A percentile compares a stretch with the other conserved stretches of the same genome.
phyloP scores from a whole-genome alignment of 164 flowering plant genomes.

The Stephania japonica region DNA sequence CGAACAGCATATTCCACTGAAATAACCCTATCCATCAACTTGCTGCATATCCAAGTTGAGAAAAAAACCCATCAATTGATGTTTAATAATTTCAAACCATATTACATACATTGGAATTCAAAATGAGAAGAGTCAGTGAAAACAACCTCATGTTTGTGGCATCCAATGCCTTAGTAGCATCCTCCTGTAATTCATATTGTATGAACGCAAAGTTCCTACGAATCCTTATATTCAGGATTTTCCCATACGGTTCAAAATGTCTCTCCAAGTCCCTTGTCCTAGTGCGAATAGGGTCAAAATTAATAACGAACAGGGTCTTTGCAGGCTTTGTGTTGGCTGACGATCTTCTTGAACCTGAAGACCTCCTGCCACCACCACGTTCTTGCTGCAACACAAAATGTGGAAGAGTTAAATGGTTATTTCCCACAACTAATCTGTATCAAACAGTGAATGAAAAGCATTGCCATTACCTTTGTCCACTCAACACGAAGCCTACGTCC shows the following conservation, averaged over 20 bases:
- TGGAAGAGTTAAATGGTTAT: neutral
- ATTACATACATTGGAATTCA: neutral
- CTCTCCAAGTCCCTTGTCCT: slow-evolving; percentile 82
- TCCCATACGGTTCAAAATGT: slow-evolving; percentile 97
- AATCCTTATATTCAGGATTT: slow-evolving; percentile 71
- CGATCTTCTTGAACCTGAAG: slow-evolving; percentile 59
- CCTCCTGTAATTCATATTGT: slow-evolving; percentile 85
- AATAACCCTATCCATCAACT: slow-evolving; percentile 82
- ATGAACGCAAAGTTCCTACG: slow-evolving; percentile 93
- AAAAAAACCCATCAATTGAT: neutral
- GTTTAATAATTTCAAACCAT: neutral
- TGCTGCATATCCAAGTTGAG: slow-evolving; percentile 38
- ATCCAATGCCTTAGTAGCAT: slow-evolving; percentile 72
- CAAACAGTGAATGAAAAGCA: neutral
- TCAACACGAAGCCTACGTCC: slow-evolving; percentile 96
- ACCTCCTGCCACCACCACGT: slow-evolving; percentile 58
- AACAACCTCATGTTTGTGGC: slow-evolving; percentile 48
- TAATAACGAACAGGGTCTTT: slow-evolving; percentile 91
- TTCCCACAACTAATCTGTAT: neutral
- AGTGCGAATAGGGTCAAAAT: slow-evolving; percentile 77
- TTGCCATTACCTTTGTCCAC: slow-evolving; percentile 77
- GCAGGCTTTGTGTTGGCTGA: slow-evolving; percentile 60
- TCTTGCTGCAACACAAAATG: slow-evolving; percentile 59
- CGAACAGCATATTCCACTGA: slow-evolving; percentile 90
- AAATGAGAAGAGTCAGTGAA: neutral